Evolutionary conservation across 805 yeast species (phyloP).

Genomic region (Saccharomycopsis guyanensis): DNA sequence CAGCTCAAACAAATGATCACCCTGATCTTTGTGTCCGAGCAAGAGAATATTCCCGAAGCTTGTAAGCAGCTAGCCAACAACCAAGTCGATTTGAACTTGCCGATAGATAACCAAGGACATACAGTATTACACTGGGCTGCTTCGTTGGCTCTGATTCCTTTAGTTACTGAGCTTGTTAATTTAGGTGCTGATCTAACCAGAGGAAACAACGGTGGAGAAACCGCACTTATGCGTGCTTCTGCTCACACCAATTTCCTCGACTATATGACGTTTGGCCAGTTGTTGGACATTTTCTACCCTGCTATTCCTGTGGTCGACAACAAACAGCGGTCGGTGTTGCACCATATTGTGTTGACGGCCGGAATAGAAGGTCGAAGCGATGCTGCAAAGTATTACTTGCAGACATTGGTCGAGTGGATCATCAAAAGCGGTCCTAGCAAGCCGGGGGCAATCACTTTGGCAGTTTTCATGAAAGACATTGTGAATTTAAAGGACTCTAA

Average conservation of each 20-base stretch:
- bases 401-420: conserved; percentile 69
- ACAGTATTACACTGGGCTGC: conserved; percentile 96
- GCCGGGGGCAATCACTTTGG: conserved; percentile 40
- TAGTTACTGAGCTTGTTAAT: conserved; percentile 62
- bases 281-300: conserved; percentile 71
- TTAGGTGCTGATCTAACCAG: conserved; percentile 55
- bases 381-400: conserved; percentile 68
- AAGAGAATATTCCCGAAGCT: conserved; percentile 27
- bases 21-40: conserved; percentile 40
- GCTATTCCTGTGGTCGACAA: conserved; percentile 58
- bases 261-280: conserved; percentile 59
- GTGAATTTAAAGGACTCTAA: conserved; percentile 86
- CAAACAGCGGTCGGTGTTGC: conserved; percentile 73
- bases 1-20: conserved; percentile 39
- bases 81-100: conserved; percentile 59
- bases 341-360: conserved; percentile 76
- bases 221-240: conserved; percentile 78
- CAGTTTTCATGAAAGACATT: conserved; percentile 56
- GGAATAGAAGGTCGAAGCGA: conserved; percentile 68
- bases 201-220: conserved; percentile 79
- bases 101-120: conserved; percentile 90
- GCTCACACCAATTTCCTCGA: conserved; percentile 65
- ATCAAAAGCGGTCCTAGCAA: conserved; percentile 37
- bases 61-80: conserved; percentile 25
- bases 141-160: conserved; percentile 68